Evolutionary conservation across 2,329 filamentous ascomycete species (phyloP).

Genomic region (Aspergillus persii): DNA sequence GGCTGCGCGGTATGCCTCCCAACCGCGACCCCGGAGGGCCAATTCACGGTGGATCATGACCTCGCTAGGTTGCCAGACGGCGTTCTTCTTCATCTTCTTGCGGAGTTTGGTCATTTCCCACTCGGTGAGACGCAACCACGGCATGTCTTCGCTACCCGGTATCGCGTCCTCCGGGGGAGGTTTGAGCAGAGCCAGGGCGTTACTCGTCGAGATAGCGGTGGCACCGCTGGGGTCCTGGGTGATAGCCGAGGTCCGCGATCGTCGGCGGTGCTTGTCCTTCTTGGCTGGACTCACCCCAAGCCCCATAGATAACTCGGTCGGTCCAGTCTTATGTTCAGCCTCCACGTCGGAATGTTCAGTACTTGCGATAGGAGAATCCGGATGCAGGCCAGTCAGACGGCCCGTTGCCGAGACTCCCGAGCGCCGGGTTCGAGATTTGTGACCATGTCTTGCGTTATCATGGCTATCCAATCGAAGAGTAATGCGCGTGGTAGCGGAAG

Average conservation of each 20-base stretch:
- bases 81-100: slow-evolving; percentile 70
- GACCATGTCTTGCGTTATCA: slow-evolving; percentile 19
- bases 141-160: slow-evolving; percentile 59
- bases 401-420: slow-evolving; percentile 32
- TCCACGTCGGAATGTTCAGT: slow-evolving; percentile 47
- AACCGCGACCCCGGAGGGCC: slow-evolving; percentile 56
- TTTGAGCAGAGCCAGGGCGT: slow-evolving; percentile 57
- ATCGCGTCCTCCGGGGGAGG: slow-evolving; percentile 60
- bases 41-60: slow-evolving; percentile 66
- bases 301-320: slow-evolving; percentile 19
- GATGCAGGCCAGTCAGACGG: slow-evolving; percentile 39
- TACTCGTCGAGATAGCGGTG: slow-evolving; percentile 59
- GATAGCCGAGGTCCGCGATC: slow-evolving; percentile 19
- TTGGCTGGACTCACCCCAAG: slow-evolving; percentile 29
- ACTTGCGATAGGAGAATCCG: slow-evolving; percentile 46
- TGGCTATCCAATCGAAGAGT: slow-evolving; percentile 41
- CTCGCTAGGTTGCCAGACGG: slow-evolving; percentile 65
- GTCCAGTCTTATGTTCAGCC: slow-evolving; percentile 27
- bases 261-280: slow-evolving; percentile 42
- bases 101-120: slow-evolving; percentile 66
- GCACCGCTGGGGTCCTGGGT: slow-evolving; percentile 2
- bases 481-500: slow-evolving; percentile 35
- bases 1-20: slow-evolving; percentile 49
- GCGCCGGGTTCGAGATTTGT: slow-evolving; percentile 39
- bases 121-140: slow-evolving; percentile 64